These are phyloP conservation scores for Blastocystis sp. DNA, from an alignment of 352 stramenopile genomes.

Conservation along the genomic window DNA sequence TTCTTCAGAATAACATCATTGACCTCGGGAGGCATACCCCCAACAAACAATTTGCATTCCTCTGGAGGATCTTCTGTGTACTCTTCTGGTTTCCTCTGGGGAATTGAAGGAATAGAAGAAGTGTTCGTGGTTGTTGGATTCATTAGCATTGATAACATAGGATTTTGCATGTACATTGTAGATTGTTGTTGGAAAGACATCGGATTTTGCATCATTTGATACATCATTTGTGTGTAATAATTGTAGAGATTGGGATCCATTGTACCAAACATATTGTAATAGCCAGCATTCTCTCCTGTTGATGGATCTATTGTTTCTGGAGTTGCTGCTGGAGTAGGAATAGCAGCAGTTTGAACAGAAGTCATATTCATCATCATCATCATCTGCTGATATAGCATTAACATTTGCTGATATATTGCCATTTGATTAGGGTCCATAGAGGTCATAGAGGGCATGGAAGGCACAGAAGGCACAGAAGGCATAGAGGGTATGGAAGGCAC, in stretches of 20 bases:
- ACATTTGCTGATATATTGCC: background rate
- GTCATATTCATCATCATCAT: background rate
- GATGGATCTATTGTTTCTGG: background rate
- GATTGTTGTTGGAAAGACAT: constrained; percentile 30
- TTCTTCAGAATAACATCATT: constrained; percentile 16
- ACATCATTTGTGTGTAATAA: constrained; percentile 49
- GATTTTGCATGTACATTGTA: constrained; percentile 7
- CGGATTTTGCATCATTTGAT: constrained; percentile 50
- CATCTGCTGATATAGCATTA: background rate
- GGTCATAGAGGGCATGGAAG: background rate
- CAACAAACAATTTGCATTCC: constrained; percentile 59
- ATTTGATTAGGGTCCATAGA: background rate
- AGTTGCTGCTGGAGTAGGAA: background rate
- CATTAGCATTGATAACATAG: background rate
- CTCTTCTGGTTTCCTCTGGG: background rate
- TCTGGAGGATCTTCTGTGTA: constrained; percentile 45
- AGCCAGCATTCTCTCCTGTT: background rate
- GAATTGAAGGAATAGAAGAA: background rate
- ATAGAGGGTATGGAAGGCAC: background rate
- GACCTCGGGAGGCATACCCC: constrained; percentile 31
- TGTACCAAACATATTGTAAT: constrained; percentile 24
- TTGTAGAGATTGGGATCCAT: constrained; percentile 24
- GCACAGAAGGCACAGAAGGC: background rate
- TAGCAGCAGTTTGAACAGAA: background rate
- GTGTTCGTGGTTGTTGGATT: background rate